Percentiles rank a stretch among this genome's conserved stretches.
These are phyloP conservation scores for Zoysia pacifica DNA, from an alignment of 176 grass and related monocot genomes.

Conservation along the genomic window DNA sequence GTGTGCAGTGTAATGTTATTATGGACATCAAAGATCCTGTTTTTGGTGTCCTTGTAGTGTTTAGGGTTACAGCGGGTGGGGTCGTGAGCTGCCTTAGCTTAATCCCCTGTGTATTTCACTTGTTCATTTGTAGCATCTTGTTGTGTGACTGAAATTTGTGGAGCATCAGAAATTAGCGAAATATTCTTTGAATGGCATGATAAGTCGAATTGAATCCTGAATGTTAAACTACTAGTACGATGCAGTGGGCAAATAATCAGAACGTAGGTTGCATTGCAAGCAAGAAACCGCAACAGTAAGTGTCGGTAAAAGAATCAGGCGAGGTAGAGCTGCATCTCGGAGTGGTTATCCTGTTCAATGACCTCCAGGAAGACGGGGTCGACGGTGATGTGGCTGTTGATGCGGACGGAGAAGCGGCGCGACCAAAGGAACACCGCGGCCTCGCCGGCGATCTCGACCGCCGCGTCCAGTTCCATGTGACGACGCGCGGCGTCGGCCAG, in stretches of 20 bases:
- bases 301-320: not conserved
- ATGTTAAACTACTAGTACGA: not conserved
- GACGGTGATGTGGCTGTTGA: slow-evolving; percentile 73
- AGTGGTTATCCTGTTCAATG: slow-evolving; percentile 65
- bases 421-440: slow-evolving; percentile 55
- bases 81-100: slow-evolving; percentile 55
- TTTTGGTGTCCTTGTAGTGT: slow-evolving; percentile 41
- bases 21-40: slow-evolving; percentile 15
- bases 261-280: too few species aligned
- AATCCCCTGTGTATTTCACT: slow-evolving; percentile 18
- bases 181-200: not conserved
- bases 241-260: not conserved
- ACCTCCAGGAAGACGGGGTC: slow-evolving; percentile 78
- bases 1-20: slow-evolving; percentile 56
- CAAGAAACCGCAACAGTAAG: too few species aligned
- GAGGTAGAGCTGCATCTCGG: slow-evolving; percentile 59
- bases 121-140: slow-evolving; percentile 28
- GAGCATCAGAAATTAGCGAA: not conserved
- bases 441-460: slow-evolving; percentile 57
- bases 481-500: slow-evolving; percentile 54
- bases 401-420: slow-evolving; percentile 59
- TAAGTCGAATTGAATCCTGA: not conserved
- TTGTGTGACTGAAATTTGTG: not conserved
- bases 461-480: slow-evolving; percentile 63
- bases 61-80: slow-evolving; percentile 20